phyloP scores from a whole-genome alignment of 1,284 basidiomycete species.

The Xanthoconium separans region DNA sequence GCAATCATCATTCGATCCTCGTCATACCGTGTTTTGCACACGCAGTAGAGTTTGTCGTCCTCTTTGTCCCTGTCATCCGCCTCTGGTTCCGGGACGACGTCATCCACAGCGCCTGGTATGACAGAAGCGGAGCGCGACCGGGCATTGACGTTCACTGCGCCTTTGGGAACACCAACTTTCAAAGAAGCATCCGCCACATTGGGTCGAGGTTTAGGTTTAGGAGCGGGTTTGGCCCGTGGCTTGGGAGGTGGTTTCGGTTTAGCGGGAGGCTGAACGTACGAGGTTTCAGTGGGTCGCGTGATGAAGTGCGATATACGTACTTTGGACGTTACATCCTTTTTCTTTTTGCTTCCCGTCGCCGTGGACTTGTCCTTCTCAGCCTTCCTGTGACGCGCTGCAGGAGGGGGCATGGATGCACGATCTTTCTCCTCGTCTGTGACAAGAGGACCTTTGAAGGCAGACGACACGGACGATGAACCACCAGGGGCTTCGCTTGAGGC shows the following conservation, averaged over 20 bases:
- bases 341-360: constrained; percentile 22
- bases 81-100: constrained; percentile 46
- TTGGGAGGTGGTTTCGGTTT: constrained; percentile 35
- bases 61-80: constrained; percentile 55
- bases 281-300: neutral
- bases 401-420: constrained; percentile 59
- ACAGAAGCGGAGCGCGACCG: constrained; percentile 69
- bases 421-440: constrained; percentile 35
- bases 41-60: constrained; percentile 79
- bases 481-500: constrained; percentile 3
- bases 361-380: constrained; percentile 24
- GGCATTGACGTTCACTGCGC: constrained; percentile 38
- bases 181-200: constrained; percentile 16
- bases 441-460: constrained; percentile 2
- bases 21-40: constrained; percentile 80
- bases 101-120: constrained; percentile 45
- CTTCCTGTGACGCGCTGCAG: constrained; percentile 37
- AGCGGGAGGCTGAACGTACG: constrained; percentile 13
- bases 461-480: neutral
- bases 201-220: constrained; percentile 28
- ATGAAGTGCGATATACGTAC: constrained; percentile 9
- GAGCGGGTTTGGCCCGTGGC: constrained; percentile 29
- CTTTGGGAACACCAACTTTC: constrained; percentile 29
- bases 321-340: constrained; percentile 28
- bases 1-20: constrained; percentile 86